Conservation (phyloP, 2,329 filamentous ascomycete genomes). For the Lasiodiplodia hormozganensis region DNA sequence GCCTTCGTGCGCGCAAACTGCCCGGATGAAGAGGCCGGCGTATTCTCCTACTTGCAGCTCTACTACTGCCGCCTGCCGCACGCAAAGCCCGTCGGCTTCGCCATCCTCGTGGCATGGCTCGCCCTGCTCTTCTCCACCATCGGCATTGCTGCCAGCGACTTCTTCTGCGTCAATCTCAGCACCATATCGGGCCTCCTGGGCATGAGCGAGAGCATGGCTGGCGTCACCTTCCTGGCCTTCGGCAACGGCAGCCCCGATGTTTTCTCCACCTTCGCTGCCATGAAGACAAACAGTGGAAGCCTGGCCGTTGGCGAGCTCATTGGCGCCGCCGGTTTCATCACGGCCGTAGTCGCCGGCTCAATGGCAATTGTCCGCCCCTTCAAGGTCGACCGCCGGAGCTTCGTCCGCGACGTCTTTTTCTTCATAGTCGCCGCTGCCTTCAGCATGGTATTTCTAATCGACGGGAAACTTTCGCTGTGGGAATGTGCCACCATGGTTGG, state of each 20-base stretch:
- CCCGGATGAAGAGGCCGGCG: constrained; percentile 84
- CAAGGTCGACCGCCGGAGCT: constrained; percentile 85
- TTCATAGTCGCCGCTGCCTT: constrained; percentile 88
- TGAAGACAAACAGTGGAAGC: constrained; percentile 96
- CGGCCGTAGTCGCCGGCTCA: constrained; percentile 91
- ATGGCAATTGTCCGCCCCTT: constrained; percentile 98
- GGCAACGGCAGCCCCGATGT: constrained; percentile 98
- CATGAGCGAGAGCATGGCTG: constrained; percentile 93
- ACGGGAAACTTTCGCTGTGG: constrained; percentile 84
- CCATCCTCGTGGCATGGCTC: constrained; percentile 80
- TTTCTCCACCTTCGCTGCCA: constrained; percentile 97
- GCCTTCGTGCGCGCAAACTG: constrained; percentile 84
- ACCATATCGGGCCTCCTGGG: constrained; percentile 89
- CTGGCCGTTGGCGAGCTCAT: constrained; percentile 95
- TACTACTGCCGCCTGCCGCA: constrained; percentile 84
- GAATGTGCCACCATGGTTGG: constrained; percentile 90
- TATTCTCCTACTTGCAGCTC: constrained; percentile 84
- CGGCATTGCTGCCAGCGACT: constrained; percentile 96
- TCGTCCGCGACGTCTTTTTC: constrained; percentile 89
- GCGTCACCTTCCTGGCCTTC: constrained; percentile 95
- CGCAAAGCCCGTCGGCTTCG: constrained; percentile 78
- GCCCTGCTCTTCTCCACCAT: constrained; percentile 93
- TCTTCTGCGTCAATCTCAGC: constrained; percentile 95
- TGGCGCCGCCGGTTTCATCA: constrained; percentile 94
- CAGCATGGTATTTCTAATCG: constrained; percentile 84